phyloP scores from a whole-genome alignment of 225 moss, liverwort and hornwort species.

The Sphagnum tenellum region DNA sequence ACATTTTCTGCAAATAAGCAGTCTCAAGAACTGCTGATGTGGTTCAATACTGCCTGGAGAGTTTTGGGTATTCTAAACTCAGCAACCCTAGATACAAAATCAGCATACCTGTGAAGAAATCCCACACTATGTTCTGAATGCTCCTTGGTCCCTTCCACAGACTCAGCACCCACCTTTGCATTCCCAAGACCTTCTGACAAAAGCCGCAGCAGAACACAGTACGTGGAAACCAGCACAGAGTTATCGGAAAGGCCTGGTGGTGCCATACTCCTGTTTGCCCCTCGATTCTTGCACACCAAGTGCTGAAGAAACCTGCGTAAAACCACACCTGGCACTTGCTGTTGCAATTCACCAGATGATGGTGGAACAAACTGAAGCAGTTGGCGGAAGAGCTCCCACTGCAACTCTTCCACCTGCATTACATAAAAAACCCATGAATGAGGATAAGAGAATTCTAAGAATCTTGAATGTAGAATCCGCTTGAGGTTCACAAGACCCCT shows the following conservation, averaged over 20 bases:
- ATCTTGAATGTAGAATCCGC: too few relatives aligned
- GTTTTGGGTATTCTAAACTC: not conserved
- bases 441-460: too few relatives aligned
- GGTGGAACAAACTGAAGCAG: slow-evolving; percentile 85
- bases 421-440: too few relatives aligned
- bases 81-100: not conserved
- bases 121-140: slow-evolving; percentile 43
- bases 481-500: too few relatives aligned
- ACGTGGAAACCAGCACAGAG: slow-evolving; percentile 84
- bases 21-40: too few relatives aligned
- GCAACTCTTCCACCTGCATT: slow-evolving; percentile 86
- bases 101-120: slow-evolving; percentile 57
- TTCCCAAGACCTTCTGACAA: slow-evolving; percentile 78
- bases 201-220: slow-evolving; percentile 86
- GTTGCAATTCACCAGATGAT: slow-evolving; percentile 36
- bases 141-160: slow-evolving; percentile 50
- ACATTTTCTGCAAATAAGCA: too few relatives aligned
- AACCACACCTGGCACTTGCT: slow-evolving; percentile 68
- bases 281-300: slow-evolving; percentile 76
- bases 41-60: too few relatives aligned
- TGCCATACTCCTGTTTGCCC: slow-evolving; percentile 84
- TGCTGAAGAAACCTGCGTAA: slow-evolving; percentile 69
- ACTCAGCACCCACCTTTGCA: slow-evolving; percentile 46
- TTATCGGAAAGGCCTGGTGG: slow-evolving; percentile 96
- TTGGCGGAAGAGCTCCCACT: slow-evolving; percentile 86